These are phyloP conservation scores for Malania oleifera DNA, from an alignment of 164 flowering plant species.

Conservation along the genomic window DNA sequence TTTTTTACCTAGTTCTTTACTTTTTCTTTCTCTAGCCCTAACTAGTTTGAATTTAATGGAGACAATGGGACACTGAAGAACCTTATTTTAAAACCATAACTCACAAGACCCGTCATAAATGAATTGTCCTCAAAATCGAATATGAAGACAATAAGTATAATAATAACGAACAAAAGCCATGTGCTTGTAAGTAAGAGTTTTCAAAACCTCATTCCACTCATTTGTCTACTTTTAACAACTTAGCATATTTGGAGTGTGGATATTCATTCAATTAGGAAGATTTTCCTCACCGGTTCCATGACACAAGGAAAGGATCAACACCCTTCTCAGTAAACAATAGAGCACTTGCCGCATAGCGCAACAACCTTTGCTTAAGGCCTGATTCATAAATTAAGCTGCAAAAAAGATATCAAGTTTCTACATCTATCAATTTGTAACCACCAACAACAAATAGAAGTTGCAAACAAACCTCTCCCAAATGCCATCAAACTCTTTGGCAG, in stretches of 20 bases:
- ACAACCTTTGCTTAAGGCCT: constrained; percentile 86
- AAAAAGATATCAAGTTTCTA: constrained; percentile 9
- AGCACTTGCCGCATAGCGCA: constrained; percentile 93
- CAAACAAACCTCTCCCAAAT: constrained; percentile 92
- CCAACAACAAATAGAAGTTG: not conserved
- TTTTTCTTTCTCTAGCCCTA: too few relatives aligned
- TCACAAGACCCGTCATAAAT: too few relatives aligned
- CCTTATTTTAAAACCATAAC: too few relatives aligned
- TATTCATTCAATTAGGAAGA: not conserved
- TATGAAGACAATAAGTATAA: not conserved
- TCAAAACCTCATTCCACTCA: not conserved
- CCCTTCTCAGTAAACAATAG: constrained; percentile 89
- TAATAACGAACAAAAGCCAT: not conserved
- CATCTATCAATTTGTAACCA: not conserved
- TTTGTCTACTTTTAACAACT: too few relatives aligned
- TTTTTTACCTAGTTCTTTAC: too few relatives aligned
- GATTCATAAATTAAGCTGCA: constrained; percentile 92
- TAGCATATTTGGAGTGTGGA: too few relatives aligned
- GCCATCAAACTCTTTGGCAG: constrained; percentile 98
- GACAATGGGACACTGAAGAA: too few relatives aligned
- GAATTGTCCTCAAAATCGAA: too few relatives aligned
- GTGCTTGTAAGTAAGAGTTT: too few relatives aligned
- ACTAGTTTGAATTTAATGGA: too few relatives aligned
- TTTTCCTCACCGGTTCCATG: constrained; percentile 86
- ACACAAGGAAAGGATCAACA: constrained; percentile 85